phyloP scores from a whole-genome alignment of 768 basidiomycete species.

The Albatrellus ellisii region DNA sequence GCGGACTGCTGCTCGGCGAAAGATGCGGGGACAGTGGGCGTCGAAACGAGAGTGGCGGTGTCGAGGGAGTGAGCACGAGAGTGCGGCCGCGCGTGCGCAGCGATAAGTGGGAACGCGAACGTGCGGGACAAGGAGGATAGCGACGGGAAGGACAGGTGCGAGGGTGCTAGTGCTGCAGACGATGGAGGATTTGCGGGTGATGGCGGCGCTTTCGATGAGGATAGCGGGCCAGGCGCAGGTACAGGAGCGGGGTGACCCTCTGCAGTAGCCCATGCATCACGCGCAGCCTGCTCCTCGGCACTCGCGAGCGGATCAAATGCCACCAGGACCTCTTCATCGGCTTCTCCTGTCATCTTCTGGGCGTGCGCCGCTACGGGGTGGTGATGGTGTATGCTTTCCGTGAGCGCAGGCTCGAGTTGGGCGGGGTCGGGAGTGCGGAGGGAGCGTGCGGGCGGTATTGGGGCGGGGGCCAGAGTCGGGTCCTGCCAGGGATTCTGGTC shows the following conservation, averaged over 20 bases:
- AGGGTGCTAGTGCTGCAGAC: slow-evolving; percentile 5
- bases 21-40: slow-evolving; percentile 4
- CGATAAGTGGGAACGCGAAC: slow-evolving; percentile 40
- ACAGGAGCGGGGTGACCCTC: slow-evolving; percentile 47
- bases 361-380: background rate
- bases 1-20: slow-evolving; percentile 6
- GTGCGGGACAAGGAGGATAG: slow-evolving; percentile 55
- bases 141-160: slow-evolving; percentile 38
- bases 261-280: slow-evolving; percentile 49
- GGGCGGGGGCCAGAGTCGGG: too few species aligned
- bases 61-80: slow-evolving; percentile 47
- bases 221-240: slow-evolving; percentile 1
- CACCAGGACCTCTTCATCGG: slow-evolving; percentile 25
- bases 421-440: background rate
- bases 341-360: background rate
- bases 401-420: background rate
- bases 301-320: slow-evolving; percentile 61
- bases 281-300: slow-evolving; percentile 43
- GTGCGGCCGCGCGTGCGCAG: slow-evolving; percentile 12
- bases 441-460: background rate
- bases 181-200: slow-evolving; percentile 6
- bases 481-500: slow-evolving; percentile 1
- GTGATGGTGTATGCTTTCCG: too few species aligned
- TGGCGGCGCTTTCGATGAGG: background rate
- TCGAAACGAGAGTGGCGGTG: slow-evolving; percentile 15